Conservation (phyloP, 2,329 filamentous ascomycete species). For the Fusarium concolor region DNA sequence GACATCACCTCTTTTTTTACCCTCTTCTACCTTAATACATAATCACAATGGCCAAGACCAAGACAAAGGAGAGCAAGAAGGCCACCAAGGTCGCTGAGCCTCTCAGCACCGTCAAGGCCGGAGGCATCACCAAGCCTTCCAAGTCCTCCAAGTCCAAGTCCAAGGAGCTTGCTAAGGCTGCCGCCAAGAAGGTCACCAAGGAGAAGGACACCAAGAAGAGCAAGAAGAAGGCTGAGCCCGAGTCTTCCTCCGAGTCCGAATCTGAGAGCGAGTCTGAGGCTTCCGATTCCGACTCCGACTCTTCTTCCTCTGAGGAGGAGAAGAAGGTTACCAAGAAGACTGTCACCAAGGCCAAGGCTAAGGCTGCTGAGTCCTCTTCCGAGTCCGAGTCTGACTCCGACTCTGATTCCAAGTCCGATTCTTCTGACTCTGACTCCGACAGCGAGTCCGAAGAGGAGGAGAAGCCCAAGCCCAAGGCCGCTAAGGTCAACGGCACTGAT, state of each 20-base stretch:
- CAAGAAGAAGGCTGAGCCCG: slow-evolving; percentile 58
- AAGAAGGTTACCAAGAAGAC: slow-evolving; percentile 55
- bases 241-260: slow-evolving; percentile 57
- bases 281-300: slow-evolving; percentile 51
- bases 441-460: slow-evolving; percentile 51
- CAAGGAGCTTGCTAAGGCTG: slow-evolving; percentile 74
- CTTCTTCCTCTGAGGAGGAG: slow-evolving; percentile 52
- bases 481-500: slow-evolving; percentile 45
- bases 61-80: slow-evolving; percentile 67
- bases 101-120: slow-evolving; percentile 70
- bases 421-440: slow-evolving; percentile 49
- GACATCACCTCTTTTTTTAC: slow-evolving; percentile 10
- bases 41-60: slow-evolving; percentile 73
- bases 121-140: slow-evolving; percentile 75
- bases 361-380: slow-evolving; percentile 47
- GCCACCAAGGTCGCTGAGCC: slow-evolving; percentile 63
- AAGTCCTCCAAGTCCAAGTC: slow-evolving; percentile 73
- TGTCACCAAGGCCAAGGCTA: slow-evolving; percentile 47
- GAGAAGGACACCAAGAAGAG: slow-evolving; percentile 63
- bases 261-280: slow-evolving; percentile 56
- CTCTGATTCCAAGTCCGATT: slow-evolving; percentile 48
- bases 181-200: slow-evolving; percentile 62
- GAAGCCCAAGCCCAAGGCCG: slow-evolving; percentile 49
- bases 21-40: slow-evolving; percentile 34
- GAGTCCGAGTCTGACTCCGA: slow-evolving; percentile 51